These are phyloP conservation scores for Saccharomyces hybrid DNA, from an alignment of 1,139 yeast species.

Conservation along the genomic window DNA sequence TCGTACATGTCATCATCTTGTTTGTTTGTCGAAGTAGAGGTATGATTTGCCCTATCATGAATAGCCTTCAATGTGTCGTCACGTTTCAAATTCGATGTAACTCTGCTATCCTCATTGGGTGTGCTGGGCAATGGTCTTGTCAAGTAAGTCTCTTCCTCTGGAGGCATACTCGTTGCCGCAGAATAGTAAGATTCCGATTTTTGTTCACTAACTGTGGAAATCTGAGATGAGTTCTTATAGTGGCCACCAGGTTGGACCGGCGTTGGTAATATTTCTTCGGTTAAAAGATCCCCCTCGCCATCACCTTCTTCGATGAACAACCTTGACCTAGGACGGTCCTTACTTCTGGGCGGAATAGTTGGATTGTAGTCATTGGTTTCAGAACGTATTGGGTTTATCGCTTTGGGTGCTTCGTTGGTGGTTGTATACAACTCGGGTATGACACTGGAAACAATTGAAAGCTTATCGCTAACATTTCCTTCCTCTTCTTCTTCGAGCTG, in stretches of 20 bases:
- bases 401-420: constrained; percentile 11
- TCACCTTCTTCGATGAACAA: constrained; percentile 20
- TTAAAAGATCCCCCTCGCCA: constrained; percentile 2
- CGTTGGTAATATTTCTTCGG: not conserved
- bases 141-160: constrained; percentile 12
- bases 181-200: constrained; percentile 20
- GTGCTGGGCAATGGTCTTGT: constrained; percentile 18
- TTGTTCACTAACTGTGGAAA: constrained; percentile 11
- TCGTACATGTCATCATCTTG: constrained; percentile 12
- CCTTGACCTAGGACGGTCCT: constrained; percentile 26
- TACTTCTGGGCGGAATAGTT: constrained; percentile 29
- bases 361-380: constrained; percentile 22
- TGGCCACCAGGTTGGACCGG: not conserved
- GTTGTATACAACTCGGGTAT: constrained; percentile 15
- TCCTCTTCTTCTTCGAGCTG: not conserved
- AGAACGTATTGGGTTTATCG: constrained; percentile 17
- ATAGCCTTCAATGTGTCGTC: not conserved
- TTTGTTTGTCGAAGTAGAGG: not conserved
- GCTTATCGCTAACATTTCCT: constrained; percentile 11
- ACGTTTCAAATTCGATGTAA: constrained; percentile 2
- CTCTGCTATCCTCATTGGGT: constrained; percentile 7
- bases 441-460: constrained; percentile 23
- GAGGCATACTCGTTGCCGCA: constrained; percentile 11
- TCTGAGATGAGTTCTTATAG: constrained; percentile 1
- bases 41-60: not conserved